A percentile compares a stretch with the other conserved stretches of the same genome.
These are phyloP conservation scores for Inga laurina DNA, from an alignment of 306 rosid species.

Conservation along the genomic window DNA sequence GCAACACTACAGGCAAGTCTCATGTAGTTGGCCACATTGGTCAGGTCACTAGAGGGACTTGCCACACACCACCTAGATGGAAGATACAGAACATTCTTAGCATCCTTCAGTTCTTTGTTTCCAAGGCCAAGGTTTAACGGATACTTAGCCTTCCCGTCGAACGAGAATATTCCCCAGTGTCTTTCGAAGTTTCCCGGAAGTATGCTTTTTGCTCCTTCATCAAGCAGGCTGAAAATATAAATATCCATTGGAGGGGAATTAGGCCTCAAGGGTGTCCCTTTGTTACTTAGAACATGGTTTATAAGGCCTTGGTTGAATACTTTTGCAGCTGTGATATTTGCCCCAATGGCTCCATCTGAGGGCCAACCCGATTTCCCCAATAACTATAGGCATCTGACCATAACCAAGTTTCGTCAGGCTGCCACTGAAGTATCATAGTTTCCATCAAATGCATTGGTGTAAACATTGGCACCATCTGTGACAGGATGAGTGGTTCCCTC, in stretches of 20 bases:
- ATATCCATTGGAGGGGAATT: slow-evolving; percentile 69
- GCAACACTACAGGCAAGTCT: slow-evolving; percentile 82
- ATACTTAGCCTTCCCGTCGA: slow-evolving; percentile 93
- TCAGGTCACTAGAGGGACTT: slow-evolving; percentile 60
- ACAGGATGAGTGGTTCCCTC: slow-evolving; percentile 88
- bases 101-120: slow-evolving; percentile 63
- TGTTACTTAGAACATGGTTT: slow-evolving; percentile 60
- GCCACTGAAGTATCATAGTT: slow-evolving; percentile 85
- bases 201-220: slow-evolving; percentile 86
- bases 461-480: slow-evolving; percentile 78
- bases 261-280: slow-evolving; percentile 92
- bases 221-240: slow-evolving; percentile 75
- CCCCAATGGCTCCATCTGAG: slow-evolving; percentile 79
- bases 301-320: slow-evolving; percentile 91
- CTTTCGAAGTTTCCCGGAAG: slow-evolving; percentile 96
- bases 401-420: slow-evolving; percentile 82
- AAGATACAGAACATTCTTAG: slow-evolving; percentile 76
- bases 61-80: slow-evolving; percentile 98
- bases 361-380: slow-evolving; percentile 99
- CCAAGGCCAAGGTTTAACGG: slow-evolving; percentile 78
- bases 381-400: slow-evolving; percentile 84
- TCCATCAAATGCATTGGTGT: slow-evolving; percentile 95
- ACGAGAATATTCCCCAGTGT: slow-evolving; percentile 95
- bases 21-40: slow-evolving; percentile 65
- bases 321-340: slow-evolving; percentile 84